Evolutionary conservation across 202 grass and related monocot genomes (phyloP).

Genomic region (Setaria viridis): DNA sequence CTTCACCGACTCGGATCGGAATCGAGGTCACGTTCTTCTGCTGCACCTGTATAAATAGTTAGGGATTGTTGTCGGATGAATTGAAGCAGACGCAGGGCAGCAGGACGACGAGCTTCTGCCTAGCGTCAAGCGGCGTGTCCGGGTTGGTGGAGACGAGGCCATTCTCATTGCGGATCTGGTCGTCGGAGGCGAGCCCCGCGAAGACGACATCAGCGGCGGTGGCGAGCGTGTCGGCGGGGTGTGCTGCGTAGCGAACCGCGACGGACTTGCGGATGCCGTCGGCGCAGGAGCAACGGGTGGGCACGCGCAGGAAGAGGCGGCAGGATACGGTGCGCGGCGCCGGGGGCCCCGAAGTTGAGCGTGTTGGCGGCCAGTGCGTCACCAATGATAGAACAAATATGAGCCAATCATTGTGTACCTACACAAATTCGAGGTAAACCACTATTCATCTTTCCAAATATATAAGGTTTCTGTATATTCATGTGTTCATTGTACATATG

Average conservation of each 20-base stretch:
- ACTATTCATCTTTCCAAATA: too few relatives aligned
- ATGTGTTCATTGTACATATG: too few relatives aligned
- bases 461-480: too few relatives aligned
- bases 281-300: slow-evolving; percentile 68
- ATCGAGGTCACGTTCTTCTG: too few relatives aligned
- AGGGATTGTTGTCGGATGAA: slow-evolving; percentile 68
- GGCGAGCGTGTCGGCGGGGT: slow-evolving; percentile 74
- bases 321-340: slow-evolving; percentile 72
- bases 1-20: too few relatives aligned
- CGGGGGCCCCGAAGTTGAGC: slow-evolving; percentile 66
- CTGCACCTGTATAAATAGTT: too few relatives aligned
- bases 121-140: slow-evolving; percentile 68
- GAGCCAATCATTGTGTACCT: too few relatives aligned
- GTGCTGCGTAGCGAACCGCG: slow-evolving; percentile 68
- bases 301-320: slow-evolving; percentile 88
- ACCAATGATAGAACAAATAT: too few relatives aligned
- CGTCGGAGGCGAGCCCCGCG: slow-evolving; percentile 72
- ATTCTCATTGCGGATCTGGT: slow-evolving; percentile 87
- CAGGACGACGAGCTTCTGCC: slow-evolving; percentile 66
- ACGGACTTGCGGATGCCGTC: slow-evolving; percentile 87
- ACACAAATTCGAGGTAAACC: too few relatives aligned
- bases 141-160: slow-evolving; percentile 52
- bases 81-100: slow-evolving; percentile 95
- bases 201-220: slow-evolving; percentile 68
- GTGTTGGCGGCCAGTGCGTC: slow-evolving; percentile 63